These are phyloP conservation scores for Plasmodium inui DNA, from an alignment of 169 alveolate species.

Conservation along the genomic window DNA sequence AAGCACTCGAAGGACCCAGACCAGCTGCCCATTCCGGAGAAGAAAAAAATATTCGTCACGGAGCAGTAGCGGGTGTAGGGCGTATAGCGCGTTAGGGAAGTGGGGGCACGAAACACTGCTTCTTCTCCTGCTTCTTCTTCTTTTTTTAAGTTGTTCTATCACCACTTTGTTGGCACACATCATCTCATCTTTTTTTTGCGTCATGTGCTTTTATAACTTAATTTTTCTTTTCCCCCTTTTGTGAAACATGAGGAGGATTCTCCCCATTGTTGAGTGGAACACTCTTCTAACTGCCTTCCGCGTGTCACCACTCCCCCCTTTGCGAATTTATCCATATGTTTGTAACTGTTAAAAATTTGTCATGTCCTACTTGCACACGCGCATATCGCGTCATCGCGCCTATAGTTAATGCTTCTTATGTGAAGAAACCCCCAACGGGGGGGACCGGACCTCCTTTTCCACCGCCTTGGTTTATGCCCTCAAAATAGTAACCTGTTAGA, in stretches of 20 bases:
- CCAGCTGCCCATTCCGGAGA: conserved; percentile 38
- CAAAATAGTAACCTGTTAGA: not conserved
- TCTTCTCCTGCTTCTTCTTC: not conserved
- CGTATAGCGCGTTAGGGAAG: not conserved
- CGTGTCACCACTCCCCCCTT: not conserved
- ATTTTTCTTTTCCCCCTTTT: not conserved
- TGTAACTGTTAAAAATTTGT: not conserved
- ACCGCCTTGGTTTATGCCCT: not conserved
- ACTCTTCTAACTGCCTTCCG: not conserved
- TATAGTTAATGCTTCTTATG: not conserved
- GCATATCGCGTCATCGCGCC: not conserved
- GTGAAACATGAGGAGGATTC: not conserved
- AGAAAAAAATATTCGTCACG: conserved; percentile 66
- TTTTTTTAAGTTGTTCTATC: not conserved
- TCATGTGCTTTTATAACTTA: not conserved
- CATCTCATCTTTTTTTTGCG: not conserved
- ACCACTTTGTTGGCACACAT: not conserved
- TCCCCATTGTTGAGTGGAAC: not conserved
- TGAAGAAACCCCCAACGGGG: not conserved
- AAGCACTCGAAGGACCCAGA: conserved; percentile 47
- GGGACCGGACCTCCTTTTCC: not conserved
- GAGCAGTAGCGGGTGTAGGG: conserved; percentile 15
- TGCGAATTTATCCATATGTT: not conserved
- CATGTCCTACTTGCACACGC: not conserved
- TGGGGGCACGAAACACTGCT: not conserved